phyloP scores from a whole-genome alignment of 1,284 basidiomycete genomes.

The Ustilago tritici region DNA sequence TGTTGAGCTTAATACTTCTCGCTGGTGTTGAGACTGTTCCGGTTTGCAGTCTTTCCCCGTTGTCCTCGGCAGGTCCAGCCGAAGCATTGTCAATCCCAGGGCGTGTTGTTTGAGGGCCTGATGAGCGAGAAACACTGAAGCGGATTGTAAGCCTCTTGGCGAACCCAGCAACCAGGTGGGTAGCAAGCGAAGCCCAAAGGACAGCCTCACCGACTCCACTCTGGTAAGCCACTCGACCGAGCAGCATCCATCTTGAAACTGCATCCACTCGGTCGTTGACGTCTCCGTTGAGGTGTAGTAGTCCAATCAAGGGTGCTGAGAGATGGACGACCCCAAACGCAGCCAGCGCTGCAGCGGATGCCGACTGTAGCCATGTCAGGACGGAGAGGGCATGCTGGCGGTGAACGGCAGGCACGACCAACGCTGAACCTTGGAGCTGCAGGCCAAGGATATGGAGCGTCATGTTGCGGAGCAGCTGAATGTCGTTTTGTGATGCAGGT shows the following conservation, averaged over 20 bases:
- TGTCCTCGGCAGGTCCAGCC: not conserved
- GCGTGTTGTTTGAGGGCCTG: not conserved
- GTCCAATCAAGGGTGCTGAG: conserved; percentile 31
- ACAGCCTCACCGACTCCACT: conserved; percentile 51
- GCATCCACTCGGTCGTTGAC: conserved; percentile 44
- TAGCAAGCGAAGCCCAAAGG: conserved; percentile 49
- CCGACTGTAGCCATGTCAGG: conserved; percentile 23
- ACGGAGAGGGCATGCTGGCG: conserved; percentile 14
- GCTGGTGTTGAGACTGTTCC: not conserved
- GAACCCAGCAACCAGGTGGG: conserved; percentile 45
- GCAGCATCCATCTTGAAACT: conserved; percentile 53
- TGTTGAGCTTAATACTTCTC: conserved; percentile 3
- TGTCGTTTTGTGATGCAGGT: not conserved
- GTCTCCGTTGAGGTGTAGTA: conserved; percentile 25
- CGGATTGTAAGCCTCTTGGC: conserved; percentile 28
- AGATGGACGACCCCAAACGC: conserved; percentile 39
- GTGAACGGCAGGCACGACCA: not conserved
- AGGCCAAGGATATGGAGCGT: conserved; percentile 26
- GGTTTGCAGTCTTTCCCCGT: not conserved
- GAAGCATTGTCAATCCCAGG: too few species aligned
- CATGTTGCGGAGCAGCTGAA: conserved; percentile 2
- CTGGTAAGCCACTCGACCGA: conserved; percentile 65
- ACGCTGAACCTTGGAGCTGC: conserved; percentile 7
- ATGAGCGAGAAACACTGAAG: conserved; percentile 16
- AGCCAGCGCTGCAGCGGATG: conserved; percentile 19